Conservation (phyloP, 2,329 filamentous ascomycete species). For the Epichloe elymi region DNA sequence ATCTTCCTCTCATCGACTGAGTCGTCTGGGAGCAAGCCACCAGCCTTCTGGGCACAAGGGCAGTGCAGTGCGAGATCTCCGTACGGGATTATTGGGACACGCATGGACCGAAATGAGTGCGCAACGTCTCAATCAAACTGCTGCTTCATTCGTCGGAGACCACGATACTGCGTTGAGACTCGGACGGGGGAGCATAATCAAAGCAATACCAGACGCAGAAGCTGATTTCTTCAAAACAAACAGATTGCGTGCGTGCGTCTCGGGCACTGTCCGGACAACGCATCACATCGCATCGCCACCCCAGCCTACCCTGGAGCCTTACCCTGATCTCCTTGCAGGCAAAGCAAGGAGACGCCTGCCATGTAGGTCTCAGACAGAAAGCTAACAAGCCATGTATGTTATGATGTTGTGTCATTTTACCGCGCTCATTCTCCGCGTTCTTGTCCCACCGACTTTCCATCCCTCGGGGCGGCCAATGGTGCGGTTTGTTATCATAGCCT, state of each 20-base stretch:
- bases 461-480: neutral
- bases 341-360: neutral
- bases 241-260: neutral
- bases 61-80: neutral
- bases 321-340: neutral
- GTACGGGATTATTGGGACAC: neutral
- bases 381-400: neutral
- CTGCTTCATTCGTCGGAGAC: neutral
- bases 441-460: neutral
- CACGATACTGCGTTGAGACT: neutral
- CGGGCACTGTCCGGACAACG: neutral
- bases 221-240: too few species aligned
- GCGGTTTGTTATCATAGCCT: neutral
- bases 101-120: too few species aligned
- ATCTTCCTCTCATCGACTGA: too few species aligned
- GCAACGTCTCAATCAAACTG: too few species aligned
- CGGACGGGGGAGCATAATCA: neutral
- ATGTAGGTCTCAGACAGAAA: neutral
- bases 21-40: too few species aligned
- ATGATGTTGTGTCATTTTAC: neutral
- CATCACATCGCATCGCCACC: neutral
- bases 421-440: neutral
- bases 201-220: neutral
- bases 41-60: too few species aligned
- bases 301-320: neutral